Conservation (phyloP, 176 grass and related monocot species). For the Miscanthus lutarioriparius region DNA sequence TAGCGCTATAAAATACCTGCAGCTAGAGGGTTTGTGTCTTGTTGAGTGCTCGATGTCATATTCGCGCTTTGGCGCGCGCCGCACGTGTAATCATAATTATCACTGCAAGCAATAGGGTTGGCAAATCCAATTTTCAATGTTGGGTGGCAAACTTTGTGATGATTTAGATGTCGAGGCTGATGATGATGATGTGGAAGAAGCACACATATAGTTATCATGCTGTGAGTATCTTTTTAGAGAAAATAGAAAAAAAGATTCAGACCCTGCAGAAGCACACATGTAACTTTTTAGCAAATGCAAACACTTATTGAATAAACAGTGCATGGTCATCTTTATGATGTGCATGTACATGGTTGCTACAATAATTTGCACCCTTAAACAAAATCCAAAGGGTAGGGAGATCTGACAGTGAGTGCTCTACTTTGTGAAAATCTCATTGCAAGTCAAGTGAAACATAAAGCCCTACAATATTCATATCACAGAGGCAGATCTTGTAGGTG, state of each 20-base stretch:
- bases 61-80: conserved; percentile 10
- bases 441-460: background rate
- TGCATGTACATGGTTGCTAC: background rate
- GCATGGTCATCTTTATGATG: background rate
- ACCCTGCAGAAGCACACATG: no score
- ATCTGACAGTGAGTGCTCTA: background rate
- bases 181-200: background rate
- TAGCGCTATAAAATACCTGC: conserved; percentile 2
- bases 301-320: background rate
- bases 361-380: background rate
- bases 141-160: background rate
- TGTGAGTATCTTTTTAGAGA: background rate
- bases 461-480: background rate
- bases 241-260: no score
- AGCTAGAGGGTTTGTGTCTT: background rate
- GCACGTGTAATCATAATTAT: conserved; percentile 48
- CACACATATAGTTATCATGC: background rate
- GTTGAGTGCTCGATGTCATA: conserved; percentile 34
- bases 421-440: background rate
- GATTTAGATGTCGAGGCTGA: background rate
- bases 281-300: background rate
- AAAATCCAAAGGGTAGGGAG: background rate
- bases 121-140: conserved; percentile 16
- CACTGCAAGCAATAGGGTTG: conserved; percentile 15
- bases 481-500: background rate